A percentile compares a stretch with the other conserved stretches of the same genome.
These are phyloP conservation scores for Gossypioides kirkii DNA, from an alignment of 345 rosid species.

Conservation along the genomic window DNA sequence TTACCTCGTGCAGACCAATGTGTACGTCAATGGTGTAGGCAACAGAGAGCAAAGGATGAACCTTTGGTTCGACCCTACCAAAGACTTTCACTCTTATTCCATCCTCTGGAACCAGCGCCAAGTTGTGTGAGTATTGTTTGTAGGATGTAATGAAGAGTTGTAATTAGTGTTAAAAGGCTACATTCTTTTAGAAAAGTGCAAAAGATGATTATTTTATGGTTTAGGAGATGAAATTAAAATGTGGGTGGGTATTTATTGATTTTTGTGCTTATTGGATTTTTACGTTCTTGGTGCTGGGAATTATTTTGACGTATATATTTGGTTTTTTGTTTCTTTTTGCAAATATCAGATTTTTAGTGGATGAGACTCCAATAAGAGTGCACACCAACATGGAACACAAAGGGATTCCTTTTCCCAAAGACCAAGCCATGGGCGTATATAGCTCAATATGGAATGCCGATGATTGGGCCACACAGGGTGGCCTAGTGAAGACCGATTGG, in stretches of 20 bases:
- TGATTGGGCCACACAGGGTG: conserved; percentile 99
- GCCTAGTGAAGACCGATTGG: conserved; percentile 93
- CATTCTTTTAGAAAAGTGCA: not conserved
- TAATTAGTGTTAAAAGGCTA: not conserved
- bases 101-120: conserved; percentile 76
- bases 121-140: conserved; percentile 61
- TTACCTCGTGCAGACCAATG: conserved; percentile 77
- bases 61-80: conserved; percentile 97
- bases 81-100: conserved; percentile 82
- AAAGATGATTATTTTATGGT: not conserved
- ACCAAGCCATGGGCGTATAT: conserved; percentile 93
- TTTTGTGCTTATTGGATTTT: not conserved
- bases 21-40: conserved; percentile 87
- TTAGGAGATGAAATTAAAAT: no score
- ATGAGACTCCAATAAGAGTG: conserved; percentile 72
- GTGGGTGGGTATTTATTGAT: not conserved
- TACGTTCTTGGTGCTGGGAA: not conserved
- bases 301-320: not conserved
- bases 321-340: not conserved
- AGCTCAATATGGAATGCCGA: conserved; percentile 99
- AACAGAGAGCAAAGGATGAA: conserved; percentile 86
- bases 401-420: conserved; percentile 86
- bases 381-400: conserved; percentile 82
- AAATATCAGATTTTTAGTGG: conserved; percentile 66
- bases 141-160: not conserved